A percentile compares a stretch with the other conserved stretches of the same genome.
Conservation (phyloP, 768 basidiomycete genomes). For the Mycena venus region DNA sequence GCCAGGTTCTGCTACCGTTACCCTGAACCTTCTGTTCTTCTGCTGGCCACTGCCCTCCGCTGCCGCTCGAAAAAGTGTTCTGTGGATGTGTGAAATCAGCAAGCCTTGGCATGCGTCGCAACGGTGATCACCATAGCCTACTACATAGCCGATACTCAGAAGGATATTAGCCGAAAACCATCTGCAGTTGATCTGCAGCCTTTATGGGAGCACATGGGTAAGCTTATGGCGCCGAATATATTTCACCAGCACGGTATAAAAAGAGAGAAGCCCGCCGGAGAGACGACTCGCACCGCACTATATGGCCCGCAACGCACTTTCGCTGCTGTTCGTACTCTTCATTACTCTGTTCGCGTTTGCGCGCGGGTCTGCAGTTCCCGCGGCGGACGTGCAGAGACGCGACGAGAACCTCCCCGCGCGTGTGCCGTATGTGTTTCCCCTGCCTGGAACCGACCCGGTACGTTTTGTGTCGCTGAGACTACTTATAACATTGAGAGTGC, state of each 20-base stretch:
- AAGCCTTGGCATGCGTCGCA: background rate
- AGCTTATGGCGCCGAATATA: background rate
- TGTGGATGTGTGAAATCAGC: no score
- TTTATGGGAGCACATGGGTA: no score
- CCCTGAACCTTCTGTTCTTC: no score
- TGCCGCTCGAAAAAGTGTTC: background rate
- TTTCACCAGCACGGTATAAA: background rate
- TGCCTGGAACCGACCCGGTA: conserved; percentile 48
- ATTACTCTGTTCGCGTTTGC: background rate
- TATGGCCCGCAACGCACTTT: background rate
- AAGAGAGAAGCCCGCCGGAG: background rate
- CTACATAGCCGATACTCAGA: background rate
- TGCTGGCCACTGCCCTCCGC: no score
- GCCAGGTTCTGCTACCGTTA: no score
- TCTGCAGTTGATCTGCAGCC: no score
- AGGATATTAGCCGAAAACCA: no score
- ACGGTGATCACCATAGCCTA: no score
- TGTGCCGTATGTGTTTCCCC: conserved; percentile 57
- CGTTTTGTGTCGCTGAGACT: background rate
- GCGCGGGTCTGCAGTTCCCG: background rate
- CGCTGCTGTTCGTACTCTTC: conserved; percentile 1
- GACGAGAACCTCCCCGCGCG: conserved; percentile 57
- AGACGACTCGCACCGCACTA: background rate
- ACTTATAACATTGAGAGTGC: background rate
- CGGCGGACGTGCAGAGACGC: conserved; percentile 32